Evolutionary conservation across 768 basidiomycete species (phyloP), one percentile per base, ranked within the genome.

Genomic region (Lactarius indigo): DNA sequence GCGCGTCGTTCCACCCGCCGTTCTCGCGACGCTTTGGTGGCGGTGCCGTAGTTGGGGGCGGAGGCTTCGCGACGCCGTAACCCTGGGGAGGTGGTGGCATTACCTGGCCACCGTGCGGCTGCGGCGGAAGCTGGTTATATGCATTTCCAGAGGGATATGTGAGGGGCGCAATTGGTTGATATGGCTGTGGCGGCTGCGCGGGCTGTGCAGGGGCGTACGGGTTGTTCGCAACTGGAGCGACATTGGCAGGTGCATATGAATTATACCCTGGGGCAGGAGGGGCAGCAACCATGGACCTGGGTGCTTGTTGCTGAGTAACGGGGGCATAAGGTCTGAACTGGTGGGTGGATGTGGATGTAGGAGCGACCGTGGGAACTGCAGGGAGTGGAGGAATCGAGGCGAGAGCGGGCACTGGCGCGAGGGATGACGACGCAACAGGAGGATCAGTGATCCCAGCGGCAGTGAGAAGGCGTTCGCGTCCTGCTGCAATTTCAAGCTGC

Each of bases 1-100:
- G 94, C 0, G 94, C 87, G 76, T 98, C 96, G 72, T 98, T 98
- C 94, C 95, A 98, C 0, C 94, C 94, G 18, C 88, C 85, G 33
- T 87, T 87, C 59, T 89, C 90, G 33, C 79, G 79, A 67, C 81
- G 81, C 59, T 71, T 71, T 23, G 76, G 73, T 8, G 75, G 77
- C 52, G 87, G 85, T 35, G 87, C 87, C 4, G 87, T 84, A 1
- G 89, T 84, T 1, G 85, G 82, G 57, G 79, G 77, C 56, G 82
- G 79, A 7, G 81, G 74, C 1, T 77, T 76, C 1, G 75, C 78
- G 47, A 76, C 77, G n/a, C 79, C 74, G 8, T 75, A 72, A 1
- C 74, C 70, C 39, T 74, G 84, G 52, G 85, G 81, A 2, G 82
- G 82, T 12, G 83, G 83, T 2, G 77, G 73, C 10, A 76, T 71